phyloP scores from a whole-genome alignment of 805 yeast species.

The Peterozyma toletana region DNA sequence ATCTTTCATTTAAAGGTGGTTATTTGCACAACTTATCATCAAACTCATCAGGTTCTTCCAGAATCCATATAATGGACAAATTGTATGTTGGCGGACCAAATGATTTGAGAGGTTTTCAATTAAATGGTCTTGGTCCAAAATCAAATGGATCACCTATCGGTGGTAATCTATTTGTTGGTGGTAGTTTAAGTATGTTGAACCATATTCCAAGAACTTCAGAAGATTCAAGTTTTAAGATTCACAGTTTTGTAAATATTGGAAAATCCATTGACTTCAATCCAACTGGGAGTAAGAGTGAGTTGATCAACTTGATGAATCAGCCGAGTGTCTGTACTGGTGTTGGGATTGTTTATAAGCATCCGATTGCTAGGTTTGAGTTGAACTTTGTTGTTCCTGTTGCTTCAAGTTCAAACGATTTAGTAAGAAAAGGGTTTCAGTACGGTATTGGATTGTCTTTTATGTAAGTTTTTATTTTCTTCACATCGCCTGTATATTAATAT shows the following conservation, averaged over 20 bases:
- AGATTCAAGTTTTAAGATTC: constrained; percentile 41
- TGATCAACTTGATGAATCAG: constrained; percentile 7
- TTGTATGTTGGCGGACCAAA: constrained; percentile 56
- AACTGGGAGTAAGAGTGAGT: constrained; percentile 3
- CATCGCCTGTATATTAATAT: not conserved
- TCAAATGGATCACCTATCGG: constrained; percentile 41
- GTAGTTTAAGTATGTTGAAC: constrained; percentile 37
- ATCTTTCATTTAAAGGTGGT: constrained; percentile 19
- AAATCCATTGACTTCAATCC: constrained; percentile 18
- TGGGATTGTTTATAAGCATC: constrained; percentile 48
- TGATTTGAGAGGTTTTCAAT: constrained; percentile 43
- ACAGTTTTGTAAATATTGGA: constrained; percentile 42
- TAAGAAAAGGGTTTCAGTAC: constrained; percentile 48
- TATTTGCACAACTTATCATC: constrained; percentile 12
- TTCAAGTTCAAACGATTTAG: constrained; percentile 34
- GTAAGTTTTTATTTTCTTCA: constrained; percentile 17
- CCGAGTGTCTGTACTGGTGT: constrained; percentile 35
- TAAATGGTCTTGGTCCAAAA: constrained; percentile 52
- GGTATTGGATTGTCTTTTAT: constrained; percentile 55
- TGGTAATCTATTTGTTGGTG: constrained; percentile 40
- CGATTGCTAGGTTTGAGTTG: constrained; percentile 51
- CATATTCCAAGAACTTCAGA: constrained; percentile 31
- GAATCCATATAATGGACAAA: constrained; percentile 38
- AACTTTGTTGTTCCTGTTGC: constrained; percentile 45
- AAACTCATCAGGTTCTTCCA: constrained; percentile 6